Evolutionary conservation across 768 basidiomycete genomes (phyloP).

Genomic region (Psilocybe cubensis): DNA sequence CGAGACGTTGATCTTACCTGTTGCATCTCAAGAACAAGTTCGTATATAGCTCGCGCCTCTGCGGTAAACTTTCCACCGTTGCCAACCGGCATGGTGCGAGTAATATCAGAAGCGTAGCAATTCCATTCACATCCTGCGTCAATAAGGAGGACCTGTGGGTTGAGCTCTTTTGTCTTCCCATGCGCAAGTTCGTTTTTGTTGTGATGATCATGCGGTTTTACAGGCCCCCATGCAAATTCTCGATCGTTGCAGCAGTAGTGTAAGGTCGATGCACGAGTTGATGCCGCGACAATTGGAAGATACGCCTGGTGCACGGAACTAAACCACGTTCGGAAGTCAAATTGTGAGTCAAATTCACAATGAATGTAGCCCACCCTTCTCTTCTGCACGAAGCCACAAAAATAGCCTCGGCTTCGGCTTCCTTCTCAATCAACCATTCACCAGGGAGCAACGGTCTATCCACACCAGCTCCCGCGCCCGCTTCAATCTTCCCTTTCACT

Average conservation of each 20-base stretch:
- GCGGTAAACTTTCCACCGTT: slow-evolving; percentile 89
- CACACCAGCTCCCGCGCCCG: slow-evolving; percentile 45
- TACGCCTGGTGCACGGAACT: slow-evolving; percentile 91
- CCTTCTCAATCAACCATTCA: slow-evolving; percentile 91
- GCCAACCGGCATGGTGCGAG: slow-evolving; percentile 90
- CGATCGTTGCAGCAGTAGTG: slow-evolving; percentile 96
- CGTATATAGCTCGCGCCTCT: slow-evolving; percentile 82
- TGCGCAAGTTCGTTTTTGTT: slow-evolving; percentile 54
- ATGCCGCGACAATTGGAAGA: slow-evolving; percentile 89
- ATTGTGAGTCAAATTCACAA: neutral
- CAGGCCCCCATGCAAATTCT: slow-evolving; percentile 85
- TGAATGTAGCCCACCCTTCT: slow-evolving; percentile 65
- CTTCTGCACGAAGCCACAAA: slow-evolving; percentile 90
- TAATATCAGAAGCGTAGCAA: slow-evolving; percentile 55
- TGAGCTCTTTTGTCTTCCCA: slow-evolving; percentile 41
- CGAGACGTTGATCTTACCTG: slow-evolving; percentile 44
- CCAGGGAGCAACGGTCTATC: slow-evolving; percentile 62
- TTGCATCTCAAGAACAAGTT: slow-evolving; percentile 91
- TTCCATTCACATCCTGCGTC: slow-evolving; percentile 95
- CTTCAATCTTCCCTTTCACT: slow-evolving; percentile 58
- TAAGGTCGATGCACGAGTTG: slow-evolving; percentile 83
- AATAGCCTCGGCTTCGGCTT: slow-evolving; percentile 92
- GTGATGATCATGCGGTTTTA: slow-evolving; percentile 54
- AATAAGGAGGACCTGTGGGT: slow-evolving; percentile 81
- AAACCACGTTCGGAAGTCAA: slow-evolving; percentile 1